Evolutionary conservation across 192 early-diverging fungal species (phyloP), one percentile per base, ranked within the genome.

Genomic region (Linderina pennispora): DNA sequence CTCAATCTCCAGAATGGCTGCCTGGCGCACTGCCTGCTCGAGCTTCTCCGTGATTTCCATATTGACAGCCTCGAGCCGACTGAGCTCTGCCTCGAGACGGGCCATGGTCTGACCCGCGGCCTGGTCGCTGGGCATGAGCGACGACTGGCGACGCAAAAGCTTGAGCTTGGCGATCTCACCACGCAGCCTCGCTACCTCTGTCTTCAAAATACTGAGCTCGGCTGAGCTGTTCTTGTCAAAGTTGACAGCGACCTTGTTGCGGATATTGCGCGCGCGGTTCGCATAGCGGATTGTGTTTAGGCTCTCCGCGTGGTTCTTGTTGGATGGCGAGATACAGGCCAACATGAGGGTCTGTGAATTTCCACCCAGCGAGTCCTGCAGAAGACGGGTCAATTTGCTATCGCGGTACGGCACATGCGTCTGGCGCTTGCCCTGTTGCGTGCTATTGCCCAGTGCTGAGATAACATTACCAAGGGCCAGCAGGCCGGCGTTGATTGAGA

Each of bases 401-500:
- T 99, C 97, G 31, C 97, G 86, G 55, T 98, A 99, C 0, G 97
- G 97, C 7, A 99, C 79, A 50, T 97, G 92, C 5, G 75, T 72
- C 0, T 66, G 58, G 21, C 75, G 74, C 34, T 77, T 65, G 11
- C 76, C 26, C 3, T 42, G 41, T 23, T 56, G 61, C n/a, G 28
- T 3, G 3, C 74, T 65, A 50, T 89, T 91, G 11, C 92, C 92
- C 11, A 99, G 76, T 0, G 95, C 95, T 3, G 88, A 91, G 33
- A 99, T 98, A 22, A 98, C 95, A 55, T 99, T 99, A 26, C 97
- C 97, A 8, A 99, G 80, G 2, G 95, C 93, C 38, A 97, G 74
- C 1, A 99, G 73, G 0, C 97, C 97, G 23, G 91, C 87, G 52
- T 98, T 99, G 53, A 98, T 99, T 15, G 87, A 89, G 38, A 99